Conservation (phyloP, 257 asterid species). For the Cynanchum wilfordii region DNA sequence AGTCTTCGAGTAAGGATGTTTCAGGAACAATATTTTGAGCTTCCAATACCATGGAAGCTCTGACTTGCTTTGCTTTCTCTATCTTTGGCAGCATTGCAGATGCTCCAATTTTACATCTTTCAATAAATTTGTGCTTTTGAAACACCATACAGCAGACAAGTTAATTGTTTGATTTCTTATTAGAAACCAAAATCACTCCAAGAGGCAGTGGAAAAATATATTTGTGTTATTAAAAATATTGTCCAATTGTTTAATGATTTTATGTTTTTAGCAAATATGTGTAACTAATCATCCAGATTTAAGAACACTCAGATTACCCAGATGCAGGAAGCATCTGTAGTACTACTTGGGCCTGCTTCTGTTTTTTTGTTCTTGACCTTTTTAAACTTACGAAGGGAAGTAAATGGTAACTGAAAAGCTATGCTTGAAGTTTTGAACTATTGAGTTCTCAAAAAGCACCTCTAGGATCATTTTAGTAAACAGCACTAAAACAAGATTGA, state of each 20-base stretch:
- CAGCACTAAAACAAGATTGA: not conserved
- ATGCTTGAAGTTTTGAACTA: not conserved
- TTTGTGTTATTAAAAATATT: not conserved
- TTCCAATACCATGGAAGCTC: slow-evolving; percentile 66
- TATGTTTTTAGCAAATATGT: not conserved
- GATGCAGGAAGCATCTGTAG: not conserved
- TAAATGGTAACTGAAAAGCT: not conserved
- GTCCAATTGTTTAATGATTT: not conserved
- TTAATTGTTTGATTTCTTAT: slow-evolving; percentile 20
- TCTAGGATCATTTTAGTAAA: not conserved
- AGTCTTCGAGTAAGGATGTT: slow-evolving; percentile 45
- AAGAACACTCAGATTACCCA: not conserved
- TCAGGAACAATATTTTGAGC: slow-evolving; percentile 47
- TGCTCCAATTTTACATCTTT: slow-evolving; percentile 87
- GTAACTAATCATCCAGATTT: slow-evolving; percentile 1
- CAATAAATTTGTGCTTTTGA: slow-evolving; percentile 90
- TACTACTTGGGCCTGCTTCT: not conserved
- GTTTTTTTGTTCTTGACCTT: not conserved
- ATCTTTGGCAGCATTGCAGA: slow-evolving; percentile 82
- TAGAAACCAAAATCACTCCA: not conserved
- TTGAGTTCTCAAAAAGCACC: not conserved
- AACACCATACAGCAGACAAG: slow-evolving; percentile 17
- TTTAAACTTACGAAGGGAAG: not conserved
- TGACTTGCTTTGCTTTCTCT: slow-evolving; percentile 74
- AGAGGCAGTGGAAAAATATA: not conserved